Percentiles rank a stretch among this genome's conserved stretches.
Conservation (phyloP, 306 rosid genomes). For the Comarum palustre region DNA sequence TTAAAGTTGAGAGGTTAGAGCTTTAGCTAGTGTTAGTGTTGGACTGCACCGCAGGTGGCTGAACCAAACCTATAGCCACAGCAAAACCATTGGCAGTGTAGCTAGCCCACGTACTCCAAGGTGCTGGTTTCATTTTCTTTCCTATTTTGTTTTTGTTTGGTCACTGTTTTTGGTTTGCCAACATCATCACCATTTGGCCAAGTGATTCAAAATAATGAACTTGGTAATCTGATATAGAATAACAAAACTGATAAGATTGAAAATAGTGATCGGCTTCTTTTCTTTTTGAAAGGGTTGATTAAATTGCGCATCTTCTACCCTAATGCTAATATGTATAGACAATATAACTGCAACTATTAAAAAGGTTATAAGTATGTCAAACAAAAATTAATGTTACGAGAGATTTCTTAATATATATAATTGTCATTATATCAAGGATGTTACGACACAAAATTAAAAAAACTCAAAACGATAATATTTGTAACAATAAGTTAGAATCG, state of each 20-base stretch:
- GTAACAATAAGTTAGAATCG: no score
- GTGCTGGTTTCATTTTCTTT: background rate
- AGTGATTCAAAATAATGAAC: background rate
- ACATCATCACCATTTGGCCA: background rate
- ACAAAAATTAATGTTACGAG: no score
- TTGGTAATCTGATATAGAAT: background rate
- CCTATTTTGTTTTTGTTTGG: background rate
- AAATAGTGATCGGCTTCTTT: background rate
- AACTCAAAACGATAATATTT: no score
- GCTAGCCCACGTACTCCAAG: background rate
- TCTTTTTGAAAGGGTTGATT: background rate
- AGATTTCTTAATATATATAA: no score
- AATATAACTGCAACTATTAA: no score
- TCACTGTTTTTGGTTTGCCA: background rate
- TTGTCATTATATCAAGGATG: no score
- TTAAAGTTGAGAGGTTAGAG: constrained; percentile 16
- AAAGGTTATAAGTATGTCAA: no score
- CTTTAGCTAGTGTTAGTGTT: background rate
- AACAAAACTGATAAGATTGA: background rate
- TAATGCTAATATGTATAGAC: no score
- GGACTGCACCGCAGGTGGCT: background rate
- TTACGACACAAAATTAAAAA: no score
- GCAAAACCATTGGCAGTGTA: background rate
- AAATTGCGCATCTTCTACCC: background rate
- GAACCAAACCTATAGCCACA: background rate